Evolutionary conservation across 176 grass and related monocot genomes (phyloP).

Genomic region (Carex cristatella): DNA sequence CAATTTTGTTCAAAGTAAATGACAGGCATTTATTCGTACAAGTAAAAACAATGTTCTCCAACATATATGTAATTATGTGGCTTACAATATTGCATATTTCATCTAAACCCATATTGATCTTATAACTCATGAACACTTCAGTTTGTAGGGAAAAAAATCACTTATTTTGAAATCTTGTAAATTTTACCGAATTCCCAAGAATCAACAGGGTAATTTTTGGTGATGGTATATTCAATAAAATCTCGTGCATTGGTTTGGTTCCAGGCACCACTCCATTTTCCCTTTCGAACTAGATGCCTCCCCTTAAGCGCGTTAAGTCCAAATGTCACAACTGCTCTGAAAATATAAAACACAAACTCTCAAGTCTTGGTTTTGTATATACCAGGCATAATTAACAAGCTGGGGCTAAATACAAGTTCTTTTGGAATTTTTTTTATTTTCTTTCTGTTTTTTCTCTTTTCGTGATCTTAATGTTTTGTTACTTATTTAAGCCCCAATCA

Average conservation of each 20-base stretch:
- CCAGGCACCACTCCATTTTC: constrained; percentile 67
- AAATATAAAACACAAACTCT: not conserved
- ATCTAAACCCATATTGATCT: not conserved
- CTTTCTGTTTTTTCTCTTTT: not conserved
- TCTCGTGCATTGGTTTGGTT: constrained; percentile 70
- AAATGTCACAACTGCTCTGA: constrained; percentile 85
- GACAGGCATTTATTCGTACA: not conserved
- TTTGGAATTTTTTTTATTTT: not conserved
- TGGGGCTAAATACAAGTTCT: not conserved
- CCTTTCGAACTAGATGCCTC: constrained; percentile 30
- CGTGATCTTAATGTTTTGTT: not conserved
- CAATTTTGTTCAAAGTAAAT: not conserved
- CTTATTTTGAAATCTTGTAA: not conserved
- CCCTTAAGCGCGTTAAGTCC: constrained; percentile 89
- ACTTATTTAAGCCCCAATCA: not conserved
- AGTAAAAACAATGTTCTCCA: not conserved
- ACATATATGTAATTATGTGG: not conserved
- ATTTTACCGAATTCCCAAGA: constrained; percentile 99
- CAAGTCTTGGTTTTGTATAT: not conserved
- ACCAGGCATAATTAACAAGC: not conserved
- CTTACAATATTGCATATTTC: not conserved
- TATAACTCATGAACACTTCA: not conserved
- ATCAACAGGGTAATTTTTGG: constrained; percentile 70
- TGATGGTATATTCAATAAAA: constrained; percentile 64
- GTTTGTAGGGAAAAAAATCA: not conserved